Percentiles rank a stretch among this genome's conserved stretches.
Conservation (phyloP, 768 basidiomycete species). For the Kwoniella mangroviensis region DNA sequence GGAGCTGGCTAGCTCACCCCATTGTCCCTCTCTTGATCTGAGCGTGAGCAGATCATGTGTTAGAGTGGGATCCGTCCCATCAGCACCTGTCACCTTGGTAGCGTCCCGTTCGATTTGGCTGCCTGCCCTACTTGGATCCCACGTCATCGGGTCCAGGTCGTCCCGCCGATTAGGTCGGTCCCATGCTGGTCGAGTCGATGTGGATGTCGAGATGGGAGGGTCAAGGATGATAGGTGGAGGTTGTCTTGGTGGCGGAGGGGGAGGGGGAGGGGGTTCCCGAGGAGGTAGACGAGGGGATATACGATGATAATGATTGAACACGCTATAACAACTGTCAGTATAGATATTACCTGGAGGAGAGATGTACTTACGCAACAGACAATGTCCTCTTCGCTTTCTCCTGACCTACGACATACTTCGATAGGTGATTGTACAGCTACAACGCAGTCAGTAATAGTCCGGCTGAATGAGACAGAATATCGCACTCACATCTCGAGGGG, state of each 20-base stretch:
- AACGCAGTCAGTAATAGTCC: slow-evolving; percentile 3
- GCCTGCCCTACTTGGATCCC: slow-evolving; percentile 36
- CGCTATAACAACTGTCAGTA: slow-evolving; percentile 61
- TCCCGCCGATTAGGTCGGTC: neutral
- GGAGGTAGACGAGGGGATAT: slow-evolving; percentile 61
- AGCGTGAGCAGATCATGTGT: slow-evolving; percentile 42
- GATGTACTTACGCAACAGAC: slow-evolving; percentile 79
- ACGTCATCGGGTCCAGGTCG: slow-evolving; percentile 2
- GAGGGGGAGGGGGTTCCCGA: slow-evolving; percentile 10
- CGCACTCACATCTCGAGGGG: slow-evolving; percentile 41
- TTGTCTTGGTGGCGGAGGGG: slow-evolving; percentile 11
- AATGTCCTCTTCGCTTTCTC: slow-evolving; percentile 90
- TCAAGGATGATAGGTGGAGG: slow-evolving; percentile 26
- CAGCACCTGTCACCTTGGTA: slow-evolving; percentile 34
- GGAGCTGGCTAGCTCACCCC: slow-evolving; percentile 32
- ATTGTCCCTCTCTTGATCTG: slow-evolving; percentile 41
- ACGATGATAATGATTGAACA: slow-evolving; percentile 94
- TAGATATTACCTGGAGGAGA: neutral
- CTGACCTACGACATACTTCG: slow-evolving; percentile 89
- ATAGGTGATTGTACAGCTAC: slow-evolving; percentile 81
- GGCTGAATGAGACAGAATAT: neutral
- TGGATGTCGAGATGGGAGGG: slow-evolving; percentile 19
- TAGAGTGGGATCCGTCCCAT: slow-evolving; percentile 46
- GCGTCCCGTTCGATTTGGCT: slow-evolving; percentile 30
- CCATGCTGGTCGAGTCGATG: slow-evolving; percentile 4